Evolutionary conservation across 768 basidiomycete genomes (phyloP), one percentile per base, ranked within the genome.

Genomic region (Leucocoprinus leucothites): DNA sequence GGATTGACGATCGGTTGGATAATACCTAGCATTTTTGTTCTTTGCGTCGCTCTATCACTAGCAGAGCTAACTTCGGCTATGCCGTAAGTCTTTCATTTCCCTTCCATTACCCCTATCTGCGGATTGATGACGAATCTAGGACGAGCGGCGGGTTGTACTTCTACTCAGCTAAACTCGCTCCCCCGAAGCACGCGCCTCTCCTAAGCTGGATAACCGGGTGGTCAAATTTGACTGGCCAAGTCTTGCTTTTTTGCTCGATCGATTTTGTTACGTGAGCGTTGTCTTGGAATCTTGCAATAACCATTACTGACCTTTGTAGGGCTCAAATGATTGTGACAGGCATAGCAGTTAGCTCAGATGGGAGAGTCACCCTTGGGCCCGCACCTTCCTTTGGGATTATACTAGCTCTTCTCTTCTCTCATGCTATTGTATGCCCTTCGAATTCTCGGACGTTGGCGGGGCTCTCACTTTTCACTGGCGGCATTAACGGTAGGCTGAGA

Each of bases 111-210:
- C 3, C 25, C 16, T 16, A n/a, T n/a, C n/a, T 16, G 3, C 40
- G 19, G 11, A 24, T n/a, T n/a, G 14, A 22, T 5, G 7, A 19
- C 2, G 18, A 2, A 6, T 18, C 8, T 34, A 89, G 87, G 50
- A 90, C 88, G 22, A 89, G 87, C 58, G 87, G 87, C 6, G 88
- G 87, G 0, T 71, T 90, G 16, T 89, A 89, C 65, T 90, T 88
- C 66, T 89, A 88, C 67, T 85, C 87, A 1, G 85, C 87, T 0
- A 89, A 86, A 63, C 67, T 90, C 41, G 87, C 88, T 2, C 84
- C 86, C 1, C 75, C 76, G 5, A 74, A 77, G 61, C 81, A 82
- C 53, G 76, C 84, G 2, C 75, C 85, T 6, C 68, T 90, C 49
- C 82, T 85, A 1, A 83, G 85, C 59, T 84, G 82, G 82, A 77